A percentile compares a stretch with the other conserved stretches of the same genome.
Conservation (phyloP, 306 rosid species). For the Herpetospermum pedunculosum region DNA sequence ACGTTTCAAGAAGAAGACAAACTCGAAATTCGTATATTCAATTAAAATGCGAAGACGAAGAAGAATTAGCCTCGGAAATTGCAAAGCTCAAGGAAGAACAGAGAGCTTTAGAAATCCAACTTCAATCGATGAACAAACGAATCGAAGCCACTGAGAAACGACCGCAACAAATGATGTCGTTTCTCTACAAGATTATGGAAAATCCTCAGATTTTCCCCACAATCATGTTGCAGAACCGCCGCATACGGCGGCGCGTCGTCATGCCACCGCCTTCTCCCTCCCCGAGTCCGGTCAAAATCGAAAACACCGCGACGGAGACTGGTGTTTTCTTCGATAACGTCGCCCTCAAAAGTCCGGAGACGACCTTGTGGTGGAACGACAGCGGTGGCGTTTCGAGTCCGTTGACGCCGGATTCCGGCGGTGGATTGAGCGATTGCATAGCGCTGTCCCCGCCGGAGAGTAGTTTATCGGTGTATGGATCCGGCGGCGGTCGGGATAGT, state of each 20-base stretch:
- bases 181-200: constrained; percentile 51
- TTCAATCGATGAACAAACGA: constrained; percentile 56
- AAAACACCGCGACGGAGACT: not conserved
- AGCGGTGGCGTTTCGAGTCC: constrained; percentile 9
- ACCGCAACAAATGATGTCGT: constrained; percentile 85
- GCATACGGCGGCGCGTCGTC: constrained; percentile 21
- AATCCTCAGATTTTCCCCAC: constrained; percentile 60
- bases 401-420: constrained; percentile 12
- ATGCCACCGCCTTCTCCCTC: constrained; percentile 7
- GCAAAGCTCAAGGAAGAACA: constrained; percentile 61
- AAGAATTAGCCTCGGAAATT: constrained; percentile 50
- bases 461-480: constrained; percentile 3
- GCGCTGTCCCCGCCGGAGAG: constrained; percentile 16
- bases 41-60: constrained; percentile 35
- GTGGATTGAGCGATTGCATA: not conserved
- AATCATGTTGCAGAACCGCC: constrained; percentile 27
- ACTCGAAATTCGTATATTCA: constrained; percentile 8
- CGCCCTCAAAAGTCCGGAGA: not conserved
- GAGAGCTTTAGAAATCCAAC: constrained; percentile 41
- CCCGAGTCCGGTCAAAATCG: constrained; percentile 16
- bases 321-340: not conserved
- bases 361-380: constrained; percentile 24
- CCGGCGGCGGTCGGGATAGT: constrained; percentile 17
- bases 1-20: constrained; percentile 48
- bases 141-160: constrained; percentile 60